phyloP scores from a whole-genome alignment of 345 rosid species.

The Hirschfeldia incana region DNA sequence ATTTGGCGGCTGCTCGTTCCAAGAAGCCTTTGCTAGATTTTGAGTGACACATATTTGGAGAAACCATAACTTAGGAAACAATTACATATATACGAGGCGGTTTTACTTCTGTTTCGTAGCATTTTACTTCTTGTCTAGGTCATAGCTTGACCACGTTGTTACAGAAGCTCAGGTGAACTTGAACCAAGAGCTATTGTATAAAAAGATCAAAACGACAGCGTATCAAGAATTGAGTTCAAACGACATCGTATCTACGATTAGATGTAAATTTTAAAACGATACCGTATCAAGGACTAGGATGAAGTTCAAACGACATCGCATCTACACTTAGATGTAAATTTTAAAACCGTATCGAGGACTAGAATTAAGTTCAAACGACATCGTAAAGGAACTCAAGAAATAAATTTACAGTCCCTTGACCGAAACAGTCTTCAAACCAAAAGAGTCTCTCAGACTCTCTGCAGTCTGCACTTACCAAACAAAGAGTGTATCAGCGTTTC shows the following conservation, averaged over 20 bases:
- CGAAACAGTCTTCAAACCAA: not conserved
- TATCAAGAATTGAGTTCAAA: not conserved
- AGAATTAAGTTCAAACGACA: too few relatives aligned
- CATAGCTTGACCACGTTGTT: not conserved
- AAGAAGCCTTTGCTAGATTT: slow-evolving; percentile 54
- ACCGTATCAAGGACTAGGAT: not conserved
- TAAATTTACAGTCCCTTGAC: not conserved
- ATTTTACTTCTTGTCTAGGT: not conserved
- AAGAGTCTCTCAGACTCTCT: not conserved
- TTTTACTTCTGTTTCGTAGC: not conserved
- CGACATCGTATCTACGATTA: too few relatives aligned
- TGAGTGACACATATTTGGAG: slow-evolving; percentile 10
- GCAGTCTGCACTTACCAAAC: not conserved
- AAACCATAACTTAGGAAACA: not conserved
- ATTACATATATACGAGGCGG: not conserved
- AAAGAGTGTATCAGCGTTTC: not conserved
- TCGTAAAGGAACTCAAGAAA: too few relatives aligned
- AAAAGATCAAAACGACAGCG: not conserved
- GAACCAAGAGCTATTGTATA: not conserved
- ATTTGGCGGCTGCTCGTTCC: not conserved
- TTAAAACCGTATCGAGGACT: too few relatives aligned
- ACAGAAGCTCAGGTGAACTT: not conserved
- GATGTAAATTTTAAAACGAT: not conserved
- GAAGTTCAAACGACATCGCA: not conserved
- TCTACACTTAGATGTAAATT: too few relatives aligned